phyloP scores from a whole-genome alignment of 495 filamentous ascomycete species.

The Trichoderma asperelloides region DNA sequence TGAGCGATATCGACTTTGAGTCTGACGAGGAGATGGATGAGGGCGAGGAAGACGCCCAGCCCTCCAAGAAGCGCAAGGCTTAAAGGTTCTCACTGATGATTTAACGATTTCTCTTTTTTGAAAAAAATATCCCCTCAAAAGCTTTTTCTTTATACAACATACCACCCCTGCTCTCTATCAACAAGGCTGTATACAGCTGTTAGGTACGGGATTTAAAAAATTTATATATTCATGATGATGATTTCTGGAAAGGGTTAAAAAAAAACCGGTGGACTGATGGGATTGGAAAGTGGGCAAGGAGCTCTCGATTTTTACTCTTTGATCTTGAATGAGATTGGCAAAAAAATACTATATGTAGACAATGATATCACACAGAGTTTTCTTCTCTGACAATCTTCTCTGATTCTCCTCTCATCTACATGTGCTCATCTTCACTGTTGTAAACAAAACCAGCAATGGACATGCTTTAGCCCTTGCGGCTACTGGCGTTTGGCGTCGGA shows the following conservation, averaged over 20 bases:
- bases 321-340: background rate
- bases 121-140: background rate
- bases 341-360: background rate
- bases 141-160: background rate
- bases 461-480: background rate
- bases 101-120: background rate
- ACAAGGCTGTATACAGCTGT: background rate
- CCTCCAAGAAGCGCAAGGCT: conserved; percentile 38
- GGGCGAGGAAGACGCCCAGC: conserved; percentile 34
- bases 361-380: background rate
- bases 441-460: too few species aligned
- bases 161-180: background rate
- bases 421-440: background rate
- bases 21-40: conserved; percentile 35
- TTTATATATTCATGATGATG: background rate
- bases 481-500: background rate
- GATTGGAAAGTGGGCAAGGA: background rate
- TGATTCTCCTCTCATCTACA: background rate
- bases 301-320: background rate
- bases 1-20: conserved; percentile 53
- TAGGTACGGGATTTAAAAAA: background rate
- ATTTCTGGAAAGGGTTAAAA: background rate
- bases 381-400: background rate
- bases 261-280: background rate
- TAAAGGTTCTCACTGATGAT: conserved; percentile 13